Base-by-base conservation (phyloP, 2,329 filamentous ascomycete species). In the Nemania bipapillata region DNA sequence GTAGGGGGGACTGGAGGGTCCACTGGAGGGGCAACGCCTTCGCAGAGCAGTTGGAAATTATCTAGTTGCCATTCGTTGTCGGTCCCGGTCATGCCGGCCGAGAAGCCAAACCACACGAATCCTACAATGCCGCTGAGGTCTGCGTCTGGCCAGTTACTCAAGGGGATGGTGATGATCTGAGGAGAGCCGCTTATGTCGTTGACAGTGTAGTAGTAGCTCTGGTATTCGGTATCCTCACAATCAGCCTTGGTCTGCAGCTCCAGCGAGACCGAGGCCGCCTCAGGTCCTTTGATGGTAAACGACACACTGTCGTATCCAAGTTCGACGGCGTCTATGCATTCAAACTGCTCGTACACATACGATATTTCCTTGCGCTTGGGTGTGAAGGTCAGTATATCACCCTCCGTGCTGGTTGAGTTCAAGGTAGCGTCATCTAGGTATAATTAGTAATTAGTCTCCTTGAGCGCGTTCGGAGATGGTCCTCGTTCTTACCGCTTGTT, bases 91-190 rank as follows among this genome's bases (percentile, higher is more conserved):
- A 72, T 4, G n/a, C 76, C 76, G 8, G 74, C 73, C 5, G 77
- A 78, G 66, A 78, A 78, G 28, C 74, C 75, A 57, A 70, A 78
- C 76, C 76, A 78, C 15, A 86, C 79, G 47, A 87, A 73, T 3
- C 81, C 82, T 24, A 80, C 79, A 28, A 86, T 76, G 7, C 84
- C 85, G 68, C 86, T 79, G 55, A 82, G 77, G 70, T 86, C 87
- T 24, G 85, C 85, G 3, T 81, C 83, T 1, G 79, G 63, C 74
- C 86, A 73, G 45, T 79, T 81, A 59, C 78, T 83, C 28, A 88
- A 75, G 2, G 85, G 85, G 22, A 89, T 73, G 5, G 80, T 86
- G 65, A 87, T 74, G 4, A 83, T 85, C 76, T 88, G 83, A 2
- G 81, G 81, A 20, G 77, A 74, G 28, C 85, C 86, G 6, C 83